These are phyloP conservation scores for Beauveria pseudobassiana DNA, from an alignment of 2,329 filamentous ascomycete genomes.

Conservation along the genomic window DNA sequence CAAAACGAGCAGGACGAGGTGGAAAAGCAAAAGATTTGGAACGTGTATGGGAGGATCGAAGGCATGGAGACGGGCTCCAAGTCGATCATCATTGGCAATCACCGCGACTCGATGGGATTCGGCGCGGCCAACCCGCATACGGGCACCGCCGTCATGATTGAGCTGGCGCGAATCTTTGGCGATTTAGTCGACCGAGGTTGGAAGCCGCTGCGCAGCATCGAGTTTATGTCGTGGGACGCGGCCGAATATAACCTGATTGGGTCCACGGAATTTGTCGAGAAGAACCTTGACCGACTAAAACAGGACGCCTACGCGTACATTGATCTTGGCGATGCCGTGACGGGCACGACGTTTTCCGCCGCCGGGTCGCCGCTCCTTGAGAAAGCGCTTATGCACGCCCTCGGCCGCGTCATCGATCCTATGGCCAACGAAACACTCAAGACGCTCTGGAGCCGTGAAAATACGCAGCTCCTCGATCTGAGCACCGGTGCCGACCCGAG, in stretches of 20 bases:
- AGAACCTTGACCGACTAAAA: slow-evolving; percentile 65
- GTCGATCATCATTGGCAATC: slow-evolving; percentile 83
- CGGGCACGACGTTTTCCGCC: slow-evolving; percentile 67
- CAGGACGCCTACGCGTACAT: slow-evolving; percentile 76
- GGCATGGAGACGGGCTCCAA: slow-evolving; percentile 81
- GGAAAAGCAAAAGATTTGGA: slow-evolving; percentile 80
- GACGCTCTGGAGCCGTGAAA: slow-evolving; percentile 64
- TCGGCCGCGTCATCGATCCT: slow-evolving; percentile 70
- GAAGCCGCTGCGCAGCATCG: slow-evolving; percentile 87
- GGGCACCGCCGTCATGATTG: slow-evolving; percentile 85
- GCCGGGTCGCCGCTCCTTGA: slow-evolving; percentile 75
- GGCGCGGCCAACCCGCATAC: slow-evolving; percentile 80
- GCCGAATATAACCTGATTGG: slow-evolving; percentile 90
- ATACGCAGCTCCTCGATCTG: slow-evolving; percentile 56
- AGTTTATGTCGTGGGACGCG: slow-evolving; percentile 95
- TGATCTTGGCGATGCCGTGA: slow-evolving; percentile 80
- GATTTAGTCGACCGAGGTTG: slow-evolving; percentile 70
- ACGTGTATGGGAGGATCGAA: slow-evolving; percentile 75
- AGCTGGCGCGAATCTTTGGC: slow-evolving; percentile 79
- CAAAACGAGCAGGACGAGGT: slow-evolving; percentile 83
- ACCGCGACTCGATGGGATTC: slow-evolving; percentile 87
- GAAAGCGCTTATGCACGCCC: slow-evolving; percentile 61
- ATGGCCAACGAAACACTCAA: slow-evolving; percentile 62
- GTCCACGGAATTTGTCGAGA: slow-evolving; percentile 91
- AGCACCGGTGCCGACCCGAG: slow-evolving; percentile 52